Evolutionary conservation across 2,329 filamentous ascomycete species (phyloP), one percentile per base, ranked within the genome.

Genomic region (Epichloe festucae): DNA sequence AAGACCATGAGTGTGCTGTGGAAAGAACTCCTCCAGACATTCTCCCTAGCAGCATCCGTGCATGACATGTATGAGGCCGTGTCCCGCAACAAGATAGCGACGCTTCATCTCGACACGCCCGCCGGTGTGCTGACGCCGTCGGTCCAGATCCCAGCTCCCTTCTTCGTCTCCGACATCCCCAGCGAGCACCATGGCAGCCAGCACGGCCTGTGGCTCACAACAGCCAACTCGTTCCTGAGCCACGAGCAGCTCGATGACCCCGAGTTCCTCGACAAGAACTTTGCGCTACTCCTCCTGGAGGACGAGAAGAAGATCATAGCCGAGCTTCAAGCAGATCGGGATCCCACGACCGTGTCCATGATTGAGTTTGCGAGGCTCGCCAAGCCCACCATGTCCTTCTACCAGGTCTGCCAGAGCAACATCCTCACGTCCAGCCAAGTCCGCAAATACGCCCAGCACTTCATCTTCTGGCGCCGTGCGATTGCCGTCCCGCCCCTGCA

Each of bases 401-500:
- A 81, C 51, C 87, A 90, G 64, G 79, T 89, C 50, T 81, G 84
- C 15, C 78, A 83, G 57, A 79, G 77, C 57, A 81, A 85, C 49
- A 78, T 83, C 19, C 84, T 97, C 49, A 82, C 85, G 3, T 75
- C 93, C 1, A 76, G 81, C 35, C 87, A 95, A 58, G 85, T 97
- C 56, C 85, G 91, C 56, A 84, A 88, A 59, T 87, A 95, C 55
- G 89, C 90, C 10, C 86, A 88, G 53, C 93, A 97, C 70, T 84
- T 98, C 56, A 89, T 97, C 55, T 95, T 94, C 70, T 97, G 91
- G 90, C 84, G 93, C 23, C 85, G 90, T 52, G 93, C 91, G 46
- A 87, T 94, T 54, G 85, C 91, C 15, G 91, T 97, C 41, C 87
- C 89, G 4, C 93, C 93, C 0, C 78, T 98, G 5, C 89, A 96